Conservation (phyloP, 805 yeast genomes). For the Dipodascopsis uninucleata region DNA sequence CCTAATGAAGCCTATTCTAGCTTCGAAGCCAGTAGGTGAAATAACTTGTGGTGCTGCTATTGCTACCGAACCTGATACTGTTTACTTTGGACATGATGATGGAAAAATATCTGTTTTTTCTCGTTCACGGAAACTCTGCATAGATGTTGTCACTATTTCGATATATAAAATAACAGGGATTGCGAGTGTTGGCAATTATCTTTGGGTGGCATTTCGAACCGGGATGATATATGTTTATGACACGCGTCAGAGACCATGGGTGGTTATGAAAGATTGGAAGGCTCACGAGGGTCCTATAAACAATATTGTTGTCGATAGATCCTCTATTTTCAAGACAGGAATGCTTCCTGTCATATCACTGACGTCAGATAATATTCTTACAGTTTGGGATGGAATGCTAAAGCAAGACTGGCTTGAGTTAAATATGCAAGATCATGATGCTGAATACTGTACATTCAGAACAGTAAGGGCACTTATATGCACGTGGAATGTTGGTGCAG, state of each 20-base stretch:
- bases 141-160: conserved; percentile 35
- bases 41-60: conserved; percentile 33
- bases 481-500: conserved; percentile 44
- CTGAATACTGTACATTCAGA: conserved; percentile 32
- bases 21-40: conserved; percentile 31
- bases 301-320: conserved; percentile 24
- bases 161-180: conserved; percentile 31
- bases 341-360: conserved; percentile 31
- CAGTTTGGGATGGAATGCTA: conserved; percentile 38
- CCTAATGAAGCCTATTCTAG: conserved; percentile 31
- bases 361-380: conserved; percentile 30
- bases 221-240: conserved; percentile 39
- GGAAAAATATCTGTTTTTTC: conserved; percentile 38
- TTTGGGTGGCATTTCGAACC: conserved; percentile 41
- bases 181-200: conserved; percentile 31
- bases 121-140: conserved; percentile 28
- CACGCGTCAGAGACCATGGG: conserved; percentile 34
- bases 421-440: conserved; percentile 31
- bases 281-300: conserved; percentile 35
- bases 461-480: conserved; percentile 34
- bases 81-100: conserved; percentile 42
- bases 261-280: conserved; percentile 38
- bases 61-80: conserved; percentile 30
- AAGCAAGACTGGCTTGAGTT: conserved; percentile 35
- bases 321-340: conserved; percentile 23